Evolutionary conservation across 805 yeast species (phyloP), one percentile per base, ranked within the genome.

Genomic region (Pichia exigua): DNA sequence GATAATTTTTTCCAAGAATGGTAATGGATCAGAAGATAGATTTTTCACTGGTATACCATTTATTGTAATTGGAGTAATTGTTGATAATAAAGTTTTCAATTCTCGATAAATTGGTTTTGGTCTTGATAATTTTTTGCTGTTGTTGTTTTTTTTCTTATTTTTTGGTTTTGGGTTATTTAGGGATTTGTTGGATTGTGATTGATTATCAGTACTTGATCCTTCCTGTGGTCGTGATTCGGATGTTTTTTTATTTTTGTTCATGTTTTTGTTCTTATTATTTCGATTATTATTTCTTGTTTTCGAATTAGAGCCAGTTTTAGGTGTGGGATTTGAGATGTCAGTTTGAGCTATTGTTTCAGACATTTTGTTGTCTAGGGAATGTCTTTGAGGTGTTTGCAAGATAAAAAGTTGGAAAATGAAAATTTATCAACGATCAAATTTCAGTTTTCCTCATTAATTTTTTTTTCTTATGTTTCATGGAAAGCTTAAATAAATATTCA

Each of bases 1-100:
- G 21, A 54, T 22, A 3, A 59, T 43, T 4, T 53, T 55, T 20
- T 53, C 42, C 17, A 65, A 17, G 41, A 49, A 63, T 12, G 60
- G 61, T 1, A 52, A 42, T 6, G 56, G 42, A 3, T 64, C 57
- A 30, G 51, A 51, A 2, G 62, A 55, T 1, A 66, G 42, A 6
- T 52, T 44, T 15, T 53, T 48, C 0, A 56, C 49, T 9, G 66
- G 61, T 9, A 63, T 51, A 26, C 71, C 70, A 51, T 68, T 68
- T 8, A 66, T 55, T 0, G 72, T 66, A 11, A 67, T 52, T 4
- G 49, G 54, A 3, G 30, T 42, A 20, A 52, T 49, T 8, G 5
- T 4, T 15, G 46, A 44, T n/a, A 59, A 42, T 9, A 66, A 54
- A 45, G 57, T 61, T 40, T 47, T 50, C 17, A 65, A 48, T 52